Percentiles rank a stretch among this genome's conserved stretches.
Evolutionary conservation across 768 basidiomycete genomes (phyloP).

Genomic region (Trametes coccinea): DNA sequence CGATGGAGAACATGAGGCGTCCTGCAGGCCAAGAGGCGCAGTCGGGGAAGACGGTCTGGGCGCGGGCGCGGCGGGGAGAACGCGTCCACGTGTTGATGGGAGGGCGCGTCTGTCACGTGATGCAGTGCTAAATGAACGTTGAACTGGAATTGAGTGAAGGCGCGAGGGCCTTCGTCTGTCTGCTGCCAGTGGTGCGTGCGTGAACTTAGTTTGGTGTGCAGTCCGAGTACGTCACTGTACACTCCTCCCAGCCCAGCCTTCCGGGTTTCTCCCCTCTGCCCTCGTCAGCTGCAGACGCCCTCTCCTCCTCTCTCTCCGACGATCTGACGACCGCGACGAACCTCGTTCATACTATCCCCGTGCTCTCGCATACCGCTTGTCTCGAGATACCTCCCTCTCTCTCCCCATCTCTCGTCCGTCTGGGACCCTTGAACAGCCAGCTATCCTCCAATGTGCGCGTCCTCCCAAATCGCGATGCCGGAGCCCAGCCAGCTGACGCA

Average conservation of each 20-base stretch:
- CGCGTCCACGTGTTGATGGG: slow-evolving; percentile 1
- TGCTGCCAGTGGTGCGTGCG: too few relatives aligned
- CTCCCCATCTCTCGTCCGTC: not conserved
- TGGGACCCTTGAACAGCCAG: not conserved
- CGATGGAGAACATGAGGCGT: not conserved
- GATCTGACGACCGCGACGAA: slow-evolving; percentile 17
- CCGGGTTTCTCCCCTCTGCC: slow-evolving; percentile 14
- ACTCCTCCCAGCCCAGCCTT: not conserved
- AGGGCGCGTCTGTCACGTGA: slow-evolving; percentile 4
- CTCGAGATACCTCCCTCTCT: slow-evolving; percentile 5
- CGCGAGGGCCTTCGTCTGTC: too few relatives aligned
- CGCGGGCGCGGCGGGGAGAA: not conserved
- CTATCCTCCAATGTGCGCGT: slow-evolving; percentile 12
- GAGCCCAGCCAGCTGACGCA: not conserved
- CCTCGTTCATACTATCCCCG: too few relatives aligned
- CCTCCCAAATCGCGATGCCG: not conserved
- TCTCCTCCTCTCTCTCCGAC: slow-evolving; percentile 5
- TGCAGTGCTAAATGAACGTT: not conserved
- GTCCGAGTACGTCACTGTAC: slow-evolving; percentile 4
- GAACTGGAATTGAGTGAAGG: not conserved
- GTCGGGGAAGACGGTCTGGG: not conserved
- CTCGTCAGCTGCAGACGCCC: not conserved
- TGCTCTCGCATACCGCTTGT: not conserved
- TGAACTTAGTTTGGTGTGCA: too few relatives aligned
- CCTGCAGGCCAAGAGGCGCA: slow-evolving; percentile 14